Conservation (phyloP, 1,139 yeast species). For the Yamadazyma diospyri region DNA sequence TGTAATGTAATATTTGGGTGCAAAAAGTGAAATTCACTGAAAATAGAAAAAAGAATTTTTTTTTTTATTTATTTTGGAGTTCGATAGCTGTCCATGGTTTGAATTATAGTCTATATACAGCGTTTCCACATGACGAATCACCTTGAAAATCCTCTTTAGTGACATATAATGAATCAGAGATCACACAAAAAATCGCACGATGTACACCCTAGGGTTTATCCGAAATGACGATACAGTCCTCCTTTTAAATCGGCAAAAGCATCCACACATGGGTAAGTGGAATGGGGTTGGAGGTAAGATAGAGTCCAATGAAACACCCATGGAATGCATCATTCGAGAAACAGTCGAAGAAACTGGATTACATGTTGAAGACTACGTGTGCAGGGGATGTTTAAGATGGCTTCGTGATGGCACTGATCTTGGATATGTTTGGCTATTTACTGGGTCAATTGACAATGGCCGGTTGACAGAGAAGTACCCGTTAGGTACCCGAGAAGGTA, state of each 20-base stretch:
- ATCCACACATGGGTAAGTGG: conserved; percentile 54
- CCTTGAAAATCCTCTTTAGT: no score
- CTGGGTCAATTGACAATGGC: conserved; percentile 26
- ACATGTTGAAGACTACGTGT: conserved; percentile 21
- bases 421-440: conserved; percentile 43
- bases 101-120: no score
- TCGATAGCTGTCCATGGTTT: no score
- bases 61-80: no score
- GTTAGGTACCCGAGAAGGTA: conserved; percentile 36
- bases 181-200: conserved; percentile 4
- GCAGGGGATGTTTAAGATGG: conserved; percentile 43
- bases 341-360: conserved; percentile 46
- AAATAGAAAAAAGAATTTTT: conserved; percentile 1
- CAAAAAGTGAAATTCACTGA: conserved; percentile 6
- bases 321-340: conserved; percentile 41
- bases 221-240: conserved; percentile 31
- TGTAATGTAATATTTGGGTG: neutral
- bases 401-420: conserved; percentile 21
- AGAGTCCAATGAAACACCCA: conserved; percentile 32
- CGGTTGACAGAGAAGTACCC: conserved; percentile 18
- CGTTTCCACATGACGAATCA: no score
- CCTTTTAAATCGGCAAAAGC: conserved; percentile 39
- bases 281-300: conserved; percentile 51
- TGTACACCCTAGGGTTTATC: conserved; percentile 37
- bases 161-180: no score